Evolutionary conservation across 2,329 filamentous ascomycete genomes (phyloP), one percentile per base, ranked within the genome.

Genomic region (Teratosphaeria pseudoeucalypti): DNA sequence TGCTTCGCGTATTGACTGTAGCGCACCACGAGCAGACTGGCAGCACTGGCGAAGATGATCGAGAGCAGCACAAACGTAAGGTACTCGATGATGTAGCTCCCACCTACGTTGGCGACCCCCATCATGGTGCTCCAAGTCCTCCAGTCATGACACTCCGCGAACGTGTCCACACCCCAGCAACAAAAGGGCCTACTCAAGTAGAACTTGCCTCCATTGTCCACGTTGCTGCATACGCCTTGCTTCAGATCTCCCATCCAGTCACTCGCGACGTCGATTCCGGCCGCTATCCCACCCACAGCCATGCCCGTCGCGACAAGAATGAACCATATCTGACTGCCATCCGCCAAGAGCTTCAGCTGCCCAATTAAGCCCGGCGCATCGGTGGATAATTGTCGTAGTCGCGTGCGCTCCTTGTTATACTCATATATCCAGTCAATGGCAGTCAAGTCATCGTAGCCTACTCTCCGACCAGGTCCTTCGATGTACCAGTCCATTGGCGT

Each of bases 381-480:
- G 0, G 87, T 83, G 58, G 85, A 83, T 23, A 99, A 78, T 34
- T 88, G 82, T n/a, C 90, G 84, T 68, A 95, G 77, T 27, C 94
- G 85, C 73, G 95, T 90, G 23, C 94, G 85, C 76, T 99, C 94
- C 74, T 96, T 96, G 57, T 89, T 94, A 71, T 97, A 96, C 74
- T 99, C 94, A 68, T 96, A 97, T 71, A 97, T 97, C 94, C 94
- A 99, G 77, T 99, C 94, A 72, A 99, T 99, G 60, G 94, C 92
- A 16, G 92, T 96, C 72, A 96, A 80, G 75, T 99, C 89, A 70
- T 96, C 92, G 76, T 99, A 99, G 58, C 89, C 92, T 43, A 96
- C 92, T 70, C 94, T 85, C 57, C 90, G 84, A 1, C 92, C 92
- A 0, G 90, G 91, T 0, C 90, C 91, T 74, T 96, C 92, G 55